Evolutionary conservation across 139 green algal genomes (phyloP), one percentile per base, ranked within the genome.

Genomic region (Dunaliella primolecta): DNA sequence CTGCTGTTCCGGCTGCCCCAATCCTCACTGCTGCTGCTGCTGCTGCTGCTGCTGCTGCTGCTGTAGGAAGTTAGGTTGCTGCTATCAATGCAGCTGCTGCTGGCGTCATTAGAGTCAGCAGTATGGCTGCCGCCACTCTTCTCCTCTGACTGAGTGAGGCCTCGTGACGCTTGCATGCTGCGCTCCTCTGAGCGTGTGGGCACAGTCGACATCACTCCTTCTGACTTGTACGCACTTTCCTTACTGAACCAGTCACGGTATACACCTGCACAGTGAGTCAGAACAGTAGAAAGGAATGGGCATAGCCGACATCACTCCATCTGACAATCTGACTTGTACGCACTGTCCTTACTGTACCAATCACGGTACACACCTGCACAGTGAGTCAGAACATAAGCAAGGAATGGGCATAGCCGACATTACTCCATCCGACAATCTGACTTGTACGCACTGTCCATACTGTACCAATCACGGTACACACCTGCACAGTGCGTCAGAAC

Each of bases 201-300:
- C 30, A 25, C 70, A 81, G 35, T 64, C 7, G 46, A 64, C 46
- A 64, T 64, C 46, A 64, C 46, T 7, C 46, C 46, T 15, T 64
- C 46, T 64, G 46, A 64, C 46, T 64, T 64, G 82, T 80, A 81
- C 35, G 71, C 64, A 25, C 35, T 76, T 2, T 81, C 3, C 31
- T 27, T 71, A 29, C 82, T 85, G 11, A 75, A 24, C 30, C 81
- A 86, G 83, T 86, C 74, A 30, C 83, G 37, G 20, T 29, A 78
- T 29, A 82, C 25, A 20, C 83, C 83, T 29, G 36, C 82, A 33
- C 21, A n/a, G n/a, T n/a, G n/a, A n/a, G n/a, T n/a, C n/a, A n/a
- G n/a, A n/a, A n/a, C n/a, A n/a, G n/a, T n/a, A n/a, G n/a, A n/a
- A 64, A 64, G 46, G 46, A 64, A 15, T 64, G 46, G 7, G 46